Evolutionary conservation across 1,284 basidiomycete species (phyloP).

Genomic region (Grifola frondosa): DNA sequence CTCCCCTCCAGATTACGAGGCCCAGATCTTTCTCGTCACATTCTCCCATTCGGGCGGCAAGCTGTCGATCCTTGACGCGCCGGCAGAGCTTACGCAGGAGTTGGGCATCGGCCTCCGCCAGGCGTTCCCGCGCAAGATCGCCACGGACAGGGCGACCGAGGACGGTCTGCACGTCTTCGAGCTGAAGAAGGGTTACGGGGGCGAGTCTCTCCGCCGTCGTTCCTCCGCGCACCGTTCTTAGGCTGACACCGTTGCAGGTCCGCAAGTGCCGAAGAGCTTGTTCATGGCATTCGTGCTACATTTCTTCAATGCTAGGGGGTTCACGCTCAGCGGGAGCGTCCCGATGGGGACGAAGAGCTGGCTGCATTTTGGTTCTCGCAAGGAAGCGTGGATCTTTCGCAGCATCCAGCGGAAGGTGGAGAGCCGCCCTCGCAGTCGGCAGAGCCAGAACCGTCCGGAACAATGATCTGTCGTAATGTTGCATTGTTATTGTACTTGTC

Average conservation of each 20-base stretch:
- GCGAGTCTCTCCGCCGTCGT: slow-evolving; percentile 27
- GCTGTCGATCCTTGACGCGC: slow-evolving; percentile 59
- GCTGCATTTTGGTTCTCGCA: slow-evolving; percentile 40
- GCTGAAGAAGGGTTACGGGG: slow-evolving; percentile 37
- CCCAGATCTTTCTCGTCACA: slow-evolving; percentile 60
- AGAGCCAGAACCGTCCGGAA: slow-evolving; percentile 7
- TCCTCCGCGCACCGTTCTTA: background rate
- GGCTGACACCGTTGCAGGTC: background rate
- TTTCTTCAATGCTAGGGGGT: slow-evolving; percentile 40
- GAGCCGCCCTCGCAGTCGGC: slow-evolving; percentile 16
- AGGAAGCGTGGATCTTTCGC: slow-evolving; percentile 50
- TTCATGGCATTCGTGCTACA: slow-evolving; percentile 44
- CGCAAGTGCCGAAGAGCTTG: slow-evolving; percentile 36
- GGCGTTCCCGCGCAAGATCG: slow-evolving; percentile 48
- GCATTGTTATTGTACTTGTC: too few relatives aligned
- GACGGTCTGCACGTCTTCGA: slow-evolving; percentile 53
- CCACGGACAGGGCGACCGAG: slow-evolving; percentile 46
- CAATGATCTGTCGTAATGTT: too few relatives aligned
- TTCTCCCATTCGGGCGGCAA: slow-evolving; percentile 56
- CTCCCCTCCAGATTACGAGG: slow-evolving; percentile 40
- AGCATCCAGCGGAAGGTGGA: slow-evolving; percentile 16
- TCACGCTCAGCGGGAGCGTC: slow-evolving; percentile 47
- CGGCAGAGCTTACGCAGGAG: slow-evolving; percentile 31
- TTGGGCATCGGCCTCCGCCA: slow-evolving; percentile 29
- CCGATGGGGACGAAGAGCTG: slow-evolving; percentile 41